Base-by-base conservation (phyloP, 1,284 basidiomycete genomes). In the Laetiporus sulphureus region DNA sequence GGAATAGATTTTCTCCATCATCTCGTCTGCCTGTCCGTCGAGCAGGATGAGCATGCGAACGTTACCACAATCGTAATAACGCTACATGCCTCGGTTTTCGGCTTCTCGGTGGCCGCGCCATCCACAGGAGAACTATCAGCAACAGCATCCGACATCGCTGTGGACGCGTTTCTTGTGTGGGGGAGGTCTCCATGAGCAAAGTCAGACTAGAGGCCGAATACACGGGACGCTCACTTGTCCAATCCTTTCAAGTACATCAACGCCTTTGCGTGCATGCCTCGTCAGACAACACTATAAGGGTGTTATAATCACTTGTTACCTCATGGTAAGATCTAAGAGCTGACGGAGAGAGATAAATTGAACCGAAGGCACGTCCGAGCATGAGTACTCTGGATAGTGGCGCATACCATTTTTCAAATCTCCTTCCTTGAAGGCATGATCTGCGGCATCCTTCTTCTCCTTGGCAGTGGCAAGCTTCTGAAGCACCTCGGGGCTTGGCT, bases 1-100 rank as follows among this genome's bases (percentile, higher is more conserved):
- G 3, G 80, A 73, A 51, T 90, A 85, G 32, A 89, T 77, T 65
- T 85, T 90, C 61, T 84, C 85, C 20, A 86, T 58, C 32, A 87
- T 68, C 16, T 78, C 67, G 57, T 90, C 85, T 11, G 77, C 69
- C 87, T 90, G 20, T 16, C 5, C 36, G 18, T 27, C 20, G 21
- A 18, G 33, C 34, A 33, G 19, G n/a, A 36, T 21, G 27, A 27
- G 32, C 12, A 18, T 33, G 21, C 32, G 23, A 23, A 24, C 24
- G 7, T 42, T 15, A 22, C 7, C 15, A 10, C n/a, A 30, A n/a
- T 25, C 23, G 11, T 10, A 21, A 15, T n/a, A 32, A 24, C 27
- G 40, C 20, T 5, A 41, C 53, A 27, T 41, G 62, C 68, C 59
- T 66, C 65, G 2, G 61, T 66, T 56, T 60, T 64, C 20, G 55